Evolutionary conservation across 257 asterid genomes (phyloP).

Genomic region (Petunia secreta): DNA sequence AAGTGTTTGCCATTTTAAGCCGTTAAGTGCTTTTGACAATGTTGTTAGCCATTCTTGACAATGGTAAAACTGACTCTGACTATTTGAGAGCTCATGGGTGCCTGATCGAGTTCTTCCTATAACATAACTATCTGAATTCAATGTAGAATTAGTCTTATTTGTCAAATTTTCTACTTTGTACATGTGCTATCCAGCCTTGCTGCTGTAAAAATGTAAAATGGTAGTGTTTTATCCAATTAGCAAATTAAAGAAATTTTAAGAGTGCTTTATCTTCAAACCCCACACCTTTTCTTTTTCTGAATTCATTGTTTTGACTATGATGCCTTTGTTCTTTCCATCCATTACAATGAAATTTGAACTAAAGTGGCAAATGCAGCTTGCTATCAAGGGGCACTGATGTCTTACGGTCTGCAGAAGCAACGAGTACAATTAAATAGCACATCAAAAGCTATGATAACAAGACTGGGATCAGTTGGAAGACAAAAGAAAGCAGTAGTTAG

Average conservation of each 20-base stretch:
- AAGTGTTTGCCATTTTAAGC: background rate
- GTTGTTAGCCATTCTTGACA: background rate
- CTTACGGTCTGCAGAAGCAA: constrained; percentile 22
- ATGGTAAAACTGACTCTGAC: background rate
- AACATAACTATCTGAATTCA: background rate
- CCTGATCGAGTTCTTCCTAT: background rate
- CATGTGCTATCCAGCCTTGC: background rate
- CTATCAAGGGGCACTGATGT: constrained; percentile 32
- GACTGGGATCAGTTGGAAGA: constrained; percentile 4
- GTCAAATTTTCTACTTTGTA: background rate
- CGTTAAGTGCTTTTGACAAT: background rate
- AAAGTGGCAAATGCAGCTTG: constrained; percentile 42
- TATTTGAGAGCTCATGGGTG: background rate
- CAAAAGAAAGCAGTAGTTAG: constrained; percentile 31
- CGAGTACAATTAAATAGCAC: constrained; percentile 5
- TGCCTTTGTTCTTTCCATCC: background rate
- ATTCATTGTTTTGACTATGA: background rate
- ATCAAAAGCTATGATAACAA: background rate
- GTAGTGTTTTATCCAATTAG: background rate
- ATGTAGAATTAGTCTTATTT: background rate
- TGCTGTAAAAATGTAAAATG: no score
- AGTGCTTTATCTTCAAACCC: background rate
- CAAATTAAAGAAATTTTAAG: background rate
- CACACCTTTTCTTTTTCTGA: no score
- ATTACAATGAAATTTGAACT: background rate